These are phyloP conservation scores for Polyporus tsugae DNA, from an alignment of 1,284 basidiomycete genomes.

Conservation along the genomic window DNA sequence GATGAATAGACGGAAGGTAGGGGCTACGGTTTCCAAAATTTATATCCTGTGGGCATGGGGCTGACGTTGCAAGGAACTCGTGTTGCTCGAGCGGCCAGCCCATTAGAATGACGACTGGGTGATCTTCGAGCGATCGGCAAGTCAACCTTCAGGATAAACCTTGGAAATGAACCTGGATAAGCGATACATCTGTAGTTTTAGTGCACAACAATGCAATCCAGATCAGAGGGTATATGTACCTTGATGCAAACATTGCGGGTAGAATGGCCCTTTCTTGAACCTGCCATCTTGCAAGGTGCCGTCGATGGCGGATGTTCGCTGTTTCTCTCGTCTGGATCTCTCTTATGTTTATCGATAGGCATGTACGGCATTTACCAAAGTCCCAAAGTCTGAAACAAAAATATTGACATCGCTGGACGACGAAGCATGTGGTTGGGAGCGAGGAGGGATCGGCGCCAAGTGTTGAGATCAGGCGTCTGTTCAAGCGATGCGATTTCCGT, in stretches of 20 bases:
- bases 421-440: background rate
- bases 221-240: background rate
- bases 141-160: background rate
- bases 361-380: background rate
- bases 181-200: background rate
- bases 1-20: background rate
- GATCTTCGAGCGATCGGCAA: background rate
- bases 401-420: background rate
- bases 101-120: background rate
- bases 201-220: background rate
- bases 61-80: background rate
- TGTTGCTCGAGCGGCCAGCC: background rate
- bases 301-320: background rate
- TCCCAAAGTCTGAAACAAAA: background rate
- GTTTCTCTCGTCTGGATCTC: too few species aligned
- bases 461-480: background rate
- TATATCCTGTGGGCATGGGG: background rate
- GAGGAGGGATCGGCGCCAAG: background rate
- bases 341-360: background rate
- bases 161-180: background rate
- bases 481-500: background rate
- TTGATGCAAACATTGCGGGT: background rate
- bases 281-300: background rate
- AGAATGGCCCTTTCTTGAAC: background rate
- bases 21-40: background rate